Conservation (phyloP, 208 protist species). For the Angomonas deanei region DNA sequence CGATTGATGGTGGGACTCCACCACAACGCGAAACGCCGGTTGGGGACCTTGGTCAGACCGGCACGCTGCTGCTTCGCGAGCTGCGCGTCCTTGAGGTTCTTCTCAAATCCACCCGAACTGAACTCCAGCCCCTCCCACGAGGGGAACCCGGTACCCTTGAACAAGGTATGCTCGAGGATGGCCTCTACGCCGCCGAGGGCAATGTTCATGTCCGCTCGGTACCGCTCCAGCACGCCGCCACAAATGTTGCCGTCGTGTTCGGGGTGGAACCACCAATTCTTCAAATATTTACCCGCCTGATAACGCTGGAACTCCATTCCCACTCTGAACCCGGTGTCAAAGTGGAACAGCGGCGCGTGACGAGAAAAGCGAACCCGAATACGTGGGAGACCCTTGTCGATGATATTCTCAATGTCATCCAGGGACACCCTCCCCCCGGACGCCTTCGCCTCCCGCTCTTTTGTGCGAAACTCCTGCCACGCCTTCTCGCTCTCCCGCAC, state of each 20-base stretch:
- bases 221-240: slow-evolving; percentile 99
- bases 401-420: slow-evolving; percentile 99
- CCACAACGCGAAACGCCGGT: slow-evolving; percentile 99
- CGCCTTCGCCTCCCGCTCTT: slow-evolving; percentile 96
- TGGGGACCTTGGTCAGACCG: slow-evolving; percentile 99
- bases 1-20: slow-evolving; percentile 99
- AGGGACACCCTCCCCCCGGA: slow-evolving; percentile 97
- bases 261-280: slow-evolving; percentile 99
- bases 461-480: slow-evolving; percentile 99
- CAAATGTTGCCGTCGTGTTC: slow-evolving; percentile 99
- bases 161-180: slow-evolving; percentile 99
- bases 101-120: slow-evolving; percentile 99
- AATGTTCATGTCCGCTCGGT: slow-evolving; percentile 99
- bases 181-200: slow-evolving; percentile 99
- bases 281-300: slow-evolving; percentile 97
- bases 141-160: slow-evolving; percentile 99
- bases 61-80: slow-evolving; percentile 99
- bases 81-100: slow-evolving; percentile 99
- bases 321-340: slow-evolving; percentile 99
- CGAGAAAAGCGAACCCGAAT: slow-evolving; percentile 99
- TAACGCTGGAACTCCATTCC: slow-evolving; percentile 99
- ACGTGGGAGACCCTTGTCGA: slow-evolving; percentile 99
- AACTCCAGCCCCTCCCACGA: slow-evolving; percentile 99
- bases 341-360: slow-evolving; percentile 99
- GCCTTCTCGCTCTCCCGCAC: slow-evolving; percentile 99